Base-by-base conservation (phyloP, 2,329 filamentous ascomycete genomes). In the Ophidiomyces ophidiicola region DNA sequence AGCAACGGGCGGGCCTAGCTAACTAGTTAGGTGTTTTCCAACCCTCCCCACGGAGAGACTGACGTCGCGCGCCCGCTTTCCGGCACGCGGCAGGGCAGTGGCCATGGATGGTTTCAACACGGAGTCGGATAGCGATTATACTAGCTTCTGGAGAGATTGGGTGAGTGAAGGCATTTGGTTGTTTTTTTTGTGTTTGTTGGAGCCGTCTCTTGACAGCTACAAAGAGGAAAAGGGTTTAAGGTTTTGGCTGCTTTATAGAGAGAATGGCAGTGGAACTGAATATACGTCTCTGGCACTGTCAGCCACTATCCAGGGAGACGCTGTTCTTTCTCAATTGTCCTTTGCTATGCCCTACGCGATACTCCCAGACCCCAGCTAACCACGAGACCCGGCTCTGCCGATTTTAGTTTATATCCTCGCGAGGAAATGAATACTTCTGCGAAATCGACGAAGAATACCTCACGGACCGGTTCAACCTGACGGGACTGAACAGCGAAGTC, bases 391-490 rank as follows among this genome's bases (percentile, higher is more conserved):
- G 18, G 28, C 32, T 39, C 36, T 6, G 4, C 24, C 24, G 23
- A 20, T 11, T 32, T 12, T 44, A 98, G 90, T 98, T 98, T 62
- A 94, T 96, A 54, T 94, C 88, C 3, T 94, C 87, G 4, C 77
- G 90, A 41, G 90, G 90, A 49, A 96, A 98, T 64, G 90, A 98
- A 61, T 98, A 98, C 66, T 98, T 96, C 56, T 98, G 90, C 74
- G 90, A 98, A 60, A 96, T 98, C 54, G 90, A 98, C 63, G 90
- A 98, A 61, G 90, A 98, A 55, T 98, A 98, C 63, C 73, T 98
- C 32, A 96, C 87, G 36, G 90, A 98, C 61, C 80, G 90, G 36
- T 98, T 98, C 74, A 98, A 98, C 65, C 70, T 98, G 45, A 98
- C 90, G 0, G 90, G 90, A 25, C 74, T 98, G 36, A 94, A 96